These are phyloP conservation scores for Vitis cinerea DNA, from an alignment of 164 flowering plant genomes.

Conservation along the genomic window DNA sequence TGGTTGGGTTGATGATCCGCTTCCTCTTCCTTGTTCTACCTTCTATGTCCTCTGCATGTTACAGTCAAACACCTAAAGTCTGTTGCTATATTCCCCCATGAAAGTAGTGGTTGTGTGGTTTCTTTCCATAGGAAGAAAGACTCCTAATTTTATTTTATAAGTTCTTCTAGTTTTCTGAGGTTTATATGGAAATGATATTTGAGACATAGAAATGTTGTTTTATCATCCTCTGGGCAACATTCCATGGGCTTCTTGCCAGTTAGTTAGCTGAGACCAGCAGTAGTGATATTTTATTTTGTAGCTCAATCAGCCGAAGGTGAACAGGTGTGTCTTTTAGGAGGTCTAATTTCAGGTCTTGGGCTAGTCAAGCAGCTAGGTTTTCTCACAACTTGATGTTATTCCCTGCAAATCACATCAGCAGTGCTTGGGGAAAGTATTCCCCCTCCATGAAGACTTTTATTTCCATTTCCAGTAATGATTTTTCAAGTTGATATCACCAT, in stretches of 20 bases:
- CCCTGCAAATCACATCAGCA: background rate
- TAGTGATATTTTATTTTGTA: constrained; percentile 2
- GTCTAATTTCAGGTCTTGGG: background rate
- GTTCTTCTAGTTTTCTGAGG: background rate
- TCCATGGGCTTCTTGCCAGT: constrained; percentile 8
- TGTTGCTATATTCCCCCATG: background rate
- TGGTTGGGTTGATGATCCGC: no score
- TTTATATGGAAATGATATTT: background rate
- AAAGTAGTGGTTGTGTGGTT: no score
- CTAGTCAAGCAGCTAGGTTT: background rate
- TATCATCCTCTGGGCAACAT: constrained; percentile 4
- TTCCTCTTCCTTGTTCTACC: background rate
- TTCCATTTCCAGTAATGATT: background rate
- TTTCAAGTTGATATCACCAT: background rate
- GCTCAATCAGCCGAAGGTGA: constrained; percentile 4
- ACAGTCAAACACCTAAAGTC: background rate
- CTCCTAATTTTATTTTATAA: no score
- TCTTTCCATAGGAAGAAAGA: no score
- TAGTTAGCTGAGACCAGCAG: constrained; percentile 8
- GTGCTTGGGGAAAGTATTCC: background rate
- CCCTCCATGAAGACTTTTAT: background rate
- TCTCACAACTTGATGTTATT: background rate
- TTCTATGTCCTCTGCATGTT: background rate
- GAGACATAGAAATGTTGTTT: background rate
- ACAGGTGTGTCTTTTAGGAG: constrained; percentile 1